Conservation (phyloP, 2,329 filamentous ascomycete genomes). For the Zasmidium cellare region DNA sequence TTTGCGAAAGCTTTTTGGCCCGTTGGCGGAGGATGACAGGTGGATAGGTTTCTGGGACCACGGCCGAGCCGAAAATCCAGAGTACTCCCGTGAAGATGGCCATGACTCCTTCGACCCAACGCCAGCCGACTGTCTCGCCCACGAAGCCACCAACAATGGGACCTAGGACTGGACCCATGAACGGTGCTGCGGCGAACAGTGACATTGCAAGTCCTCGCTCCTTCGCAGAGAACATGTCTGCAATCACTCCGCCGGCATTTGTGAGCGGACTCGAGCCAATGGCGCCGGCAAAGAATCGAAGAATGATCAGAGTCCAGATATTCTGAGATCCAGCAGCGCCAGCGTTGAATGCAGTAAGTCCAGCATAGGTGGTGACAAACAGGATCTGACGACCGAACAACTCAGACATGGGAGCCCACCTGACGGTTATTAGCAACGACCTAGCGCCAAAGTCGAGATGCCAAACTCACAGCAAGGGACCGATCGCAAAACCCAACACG, state of each 20-base stretch:
- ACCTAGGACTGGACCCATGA: slow-evolving; percentile 63
- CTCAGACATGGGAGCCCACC: slow-evolving; percentile 63
- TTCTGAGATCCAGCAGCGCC: slow-evolving; percentile 46
- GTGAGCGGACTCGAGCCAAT: slow-evolving; percentile 47
- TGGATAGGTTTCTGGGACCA: slow-evolving; percentile 62
- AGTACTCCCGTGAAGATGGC: slow-evolving; percentile 63
- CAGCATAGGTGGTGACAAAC: slow-evolving; percentile 38
- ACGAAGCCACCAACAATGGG: slow-evolving; percentile 68
- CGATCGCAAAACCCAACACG: slow-evolving; percentile 62
- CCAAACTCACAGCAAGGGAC: slow-evolving; percentile 33
- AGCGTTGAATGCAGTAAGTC: slow-evolving; percentile 43
- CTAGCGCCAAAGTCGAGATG: not conserved
- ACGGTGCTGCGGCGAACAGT: slow-evolving; percentile 66
- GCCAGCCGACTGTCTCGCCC: slow-evolving; percentile 63
- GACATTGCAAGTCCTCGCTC: slow-evolving; percentile 56
- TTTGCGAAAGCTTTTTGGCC: slow-evolving; percentile 51
- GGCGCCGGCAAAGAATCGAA: slow-evolving; percentile 48
- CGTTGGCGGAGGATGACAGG: slow-evolving; percentile 58
- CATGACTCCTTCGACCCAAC: slow-evolving; percentile 66
- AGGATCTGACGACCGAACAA: slow-evolving; percentile 53
- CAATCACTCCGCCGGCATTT: slow-evolving; percentile 49
- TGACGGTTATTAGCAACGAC: slow-evolving; percentile 52
- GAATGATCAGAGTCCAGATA: slow-evolving; percentile 45
- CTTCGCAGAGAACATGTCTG: slow-evolving; percentile 46
- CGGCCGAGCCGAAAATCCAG: slow-evolving; percentile 54